These are phyloP conservation scores for Elsinoe ampelina DNA, from an alignment of 2,329 filamentous ascomycete species.

Conservation along the genomic window DNA sequence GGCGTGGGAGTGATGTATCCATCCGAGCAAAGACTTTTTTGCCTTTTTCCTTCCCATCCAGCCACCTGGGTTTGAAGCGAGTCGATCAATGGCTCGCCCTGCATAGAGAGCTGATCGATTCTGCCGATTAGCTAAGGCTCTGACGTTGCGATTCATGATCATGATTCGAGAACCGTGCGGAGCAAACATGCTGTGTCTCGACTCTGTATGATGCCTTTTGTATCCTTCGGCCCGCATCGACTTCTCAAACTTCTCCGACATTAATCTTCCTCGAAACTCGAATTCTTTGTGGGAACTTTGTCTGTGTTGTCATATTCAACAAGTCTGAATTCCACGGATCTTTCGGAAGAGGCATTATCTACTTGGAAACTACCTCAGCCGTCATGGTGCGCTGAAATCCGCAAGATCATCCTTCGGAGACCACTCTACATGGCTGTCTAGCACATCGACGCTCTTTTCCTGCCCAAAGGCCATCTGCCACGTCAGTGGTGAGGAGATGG, in stretches of 20 bases:
- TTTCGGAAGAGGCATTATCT: conserved; percentile 18
- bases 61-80: neutral
- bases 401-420: neutral
- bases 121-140: neutral
- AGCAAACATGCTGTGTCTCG: neutral
- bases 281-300: neutral
- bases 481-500: conserved; percentile 44
- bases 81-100: neutral
- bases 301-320: neutral
- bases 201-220: neutral
- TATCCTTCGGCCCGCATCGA: neutral
- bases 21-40: neutral
- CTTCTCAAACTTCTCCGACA: conserved; percentile 6
- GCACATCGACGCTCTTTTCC: conserved; percentile 16
- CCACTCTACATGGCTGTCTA: neutral
- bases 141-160: neutral
- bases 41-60: neutral
- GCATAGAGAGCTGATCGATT: neutral
- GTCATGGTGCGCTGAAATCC: neutral
- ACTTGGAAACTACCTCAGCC: neutral
- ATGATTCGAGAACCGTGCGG: neutral
- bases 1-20: neutral
- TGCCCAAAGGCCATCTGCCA: conserved; percentile 34
- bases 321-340: neutral
- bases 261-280: conserved; percentile 1